A percentile compares a stretch with the other conserved stretches of the same genome.
Evolutionary conservation across 2,329 filamentous ascomycete genomes (phyloP).

Genomic region (Cercospora janseana): DNA sequence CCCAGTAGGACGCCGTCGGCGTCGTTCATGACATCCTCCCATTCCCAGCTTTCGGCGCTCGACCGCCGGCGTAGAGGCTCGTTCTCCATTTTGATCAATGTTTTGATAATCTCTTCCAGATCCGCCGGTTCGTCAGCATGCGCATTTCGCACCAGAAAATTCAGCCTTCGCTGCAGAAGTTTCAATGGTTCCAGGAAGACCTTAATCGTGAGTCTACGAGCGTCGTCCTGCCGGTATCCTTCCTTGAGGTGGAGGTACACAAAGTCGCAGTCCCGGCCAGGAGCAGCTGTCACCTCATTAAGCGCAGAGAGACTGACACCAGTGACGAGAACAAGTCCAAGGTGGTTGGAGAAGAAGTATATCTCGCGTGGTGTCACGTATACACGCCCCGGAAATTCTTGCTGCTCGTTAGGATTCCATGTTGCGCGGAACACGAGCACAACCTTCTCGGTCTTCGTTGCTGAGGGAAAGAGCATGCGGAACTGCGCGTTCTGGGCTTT

Average conservation of each 20-base stretch:
- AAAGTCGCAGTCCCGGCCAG: constrained; percentile 89
- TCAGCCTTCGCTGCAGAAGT: constrained; percentile 78
- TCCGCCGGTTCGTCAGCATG: constrained; percentile 68
- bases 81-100: constrained; percentile 71
- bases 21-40: constrained; percentile 65
- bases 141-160: constrained; percentile 78
- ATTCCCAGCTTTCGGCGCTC: constrained; percentile 76
- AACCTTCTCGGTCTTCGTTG: constrained; percentile 73
- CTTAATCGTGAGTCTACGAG: constrained; percentile 79
- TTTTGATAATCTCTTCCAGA: constrained; percentile 67
- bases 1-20: constrained; percentile 46
- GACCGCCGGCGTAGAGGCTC: constrained; percentile 61
- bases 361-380: constrained; percentile 85
- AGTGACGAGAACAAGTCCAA: constrained; percentile 84
- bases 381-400: constrained; percentile 78
- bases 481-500: constrained; percentile 87
- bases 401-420: constrained; percentile 74
- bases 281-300: constrained; percentile 82
- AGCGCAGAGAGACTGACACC: constrained; percentile 72
- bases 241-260: constrained; percentile 76
- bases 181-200: constrained; percentile 85
- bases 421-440: constrained; percentile 90
- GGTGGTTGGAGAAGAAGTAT: constrained; percentile 95
- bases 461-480: constrained; percentile 81
- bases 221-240: constrained; percentile 59